phyloP scores from a whole-genome alignment of 306 rosid species.

The Begonia peltatifolia region DNA sequence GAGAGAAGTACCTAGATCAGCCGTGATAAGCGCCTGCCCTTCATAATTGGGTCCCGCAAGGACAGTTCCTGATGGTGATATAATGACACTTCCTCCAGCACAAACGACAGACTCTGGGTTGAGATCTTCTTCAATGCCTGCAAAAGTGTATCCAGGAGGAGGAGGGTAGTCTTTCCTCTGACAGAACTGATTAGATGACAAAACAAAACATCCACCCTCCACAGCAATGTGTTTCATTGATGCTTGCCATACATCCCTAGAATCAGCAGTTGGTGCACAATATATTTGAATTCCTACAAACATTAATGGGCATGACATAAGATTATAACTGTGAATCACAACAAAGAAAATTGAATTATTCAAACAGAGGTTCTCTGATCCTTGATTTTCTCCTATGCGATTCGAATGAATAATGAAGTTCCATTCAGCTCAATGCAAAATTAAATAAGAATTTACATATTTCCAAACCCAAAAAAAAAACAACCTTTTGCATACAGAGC shows the following conservation, averaged over 20 bases:
- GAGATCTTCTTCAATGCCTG: slow-evolving; percentile 54
- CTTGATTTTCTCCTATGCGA: no score
- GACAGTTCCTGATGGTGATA: slow-evolving; percentile 77
- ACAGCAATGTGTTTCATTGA: slow-evolving; percentile 82
- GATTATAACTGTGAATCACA: no score
- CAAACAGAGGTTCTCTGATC: no score
- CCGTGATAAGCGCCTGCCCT: slow-evolving; percentile 80
- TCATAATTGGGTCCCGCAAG: slow-evolving; percentile 89
- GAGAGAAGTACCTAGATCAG: slow-evolving; percentile 56
- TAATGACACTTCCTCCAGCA: slow-evolving; percentile 84
- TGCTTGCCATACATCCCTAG: slow-evolving; percentile 72
- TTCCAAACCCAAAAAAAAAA: neutral
- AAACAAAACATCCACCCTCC: slow-evolving; percentile 94
- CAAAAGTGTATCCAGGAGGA: slow-evolving; percentile 65
- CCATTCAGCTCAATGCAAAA: no score
- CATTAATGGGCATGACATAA: neutral
- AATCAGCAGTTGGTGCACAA: slow-evolving; percentile 92
- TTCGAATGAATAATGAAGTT: no score
- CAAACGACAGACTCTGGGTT: slow-evolving; percentile 81
- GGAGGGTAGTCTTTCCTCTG: slow-evolving; percentile 84
- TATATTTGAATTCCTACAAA: slow-evolving; percentile 76
- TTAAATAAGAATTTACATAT: no score
- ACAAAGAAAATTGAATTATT: no score
- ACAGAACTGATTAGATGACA: slow-evolving; percentile 85
- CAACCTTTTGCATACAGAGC: slow-evolving; percentile 94